These are phyloP conservation scores for Rubia occidens DNA, from an alignment of 305 asterid genomes.

Conservation along the genomic window DNA sequence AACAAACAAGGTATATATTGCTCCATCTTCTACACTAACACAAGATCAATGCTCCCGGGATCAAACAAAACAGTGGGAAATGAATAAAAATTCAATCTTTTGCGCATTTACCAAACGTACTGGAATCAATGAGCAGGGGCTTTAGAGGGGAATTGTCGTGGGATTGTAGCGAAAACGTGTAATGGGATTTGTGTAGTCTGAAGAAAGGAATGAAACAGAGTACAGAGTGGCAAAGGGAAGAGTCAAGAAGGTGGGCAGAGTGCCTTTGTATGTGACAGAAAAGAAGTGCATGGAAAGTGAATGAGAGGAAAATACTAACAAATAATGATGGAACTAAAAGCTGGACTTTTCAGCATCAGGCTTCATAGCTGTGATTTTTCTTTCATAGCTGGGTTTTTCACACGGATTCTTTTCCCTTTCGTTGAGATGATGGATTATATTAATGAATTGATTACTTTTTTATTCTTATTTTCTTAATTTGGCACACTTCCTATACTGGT, in stretches of 20 bases:
- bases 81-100: slow-evolving; percentile 2
- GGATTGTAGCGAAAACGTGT: not conserved
- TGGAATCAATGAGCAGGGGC: slow-evolving; percentile 1
- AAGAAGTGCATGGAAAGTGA: slow-evolving; percentile 16
- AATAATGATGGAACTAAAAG: slow-evolving; percentile 31
- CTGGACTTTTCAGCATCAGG: slow-evolving; percentile 43
- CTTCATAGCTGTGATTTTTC: too few species aligned
- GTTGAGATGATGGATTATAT: too few species aligned
- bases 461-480: too few species aligned
- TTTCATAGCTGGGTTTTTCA: slow-evolving; percentile 46
- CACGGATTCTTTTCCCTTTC: not conserved
- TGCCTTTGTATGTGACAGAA: slow-evolving; percentile 14
- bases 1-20: not conserved
- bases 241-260: slow-evolving; percentile 12
- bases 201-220: not conserved
- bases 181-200: slow-evolving; percentile 2
- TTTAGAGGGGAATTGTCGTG: not conserved
- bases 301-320: slow-evolving; percentile 27
- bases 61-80: not conserved
- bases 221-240: slow-evolving; percentile 4
- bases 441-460: not conserved
- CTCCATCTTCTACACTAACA: slow-evolving; percentile 7
- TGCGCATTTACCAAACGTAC: slow-evolving; percentile 6
- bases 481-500: too few species aligned
- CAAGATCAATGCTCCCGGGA: slow-evolving; percentile 4